Evolutionary conservation across 73 alveolate genomes (phyloP), one percentile per base, ranked within the genome.

Genomic region (Loxodes magnus): DNA sequence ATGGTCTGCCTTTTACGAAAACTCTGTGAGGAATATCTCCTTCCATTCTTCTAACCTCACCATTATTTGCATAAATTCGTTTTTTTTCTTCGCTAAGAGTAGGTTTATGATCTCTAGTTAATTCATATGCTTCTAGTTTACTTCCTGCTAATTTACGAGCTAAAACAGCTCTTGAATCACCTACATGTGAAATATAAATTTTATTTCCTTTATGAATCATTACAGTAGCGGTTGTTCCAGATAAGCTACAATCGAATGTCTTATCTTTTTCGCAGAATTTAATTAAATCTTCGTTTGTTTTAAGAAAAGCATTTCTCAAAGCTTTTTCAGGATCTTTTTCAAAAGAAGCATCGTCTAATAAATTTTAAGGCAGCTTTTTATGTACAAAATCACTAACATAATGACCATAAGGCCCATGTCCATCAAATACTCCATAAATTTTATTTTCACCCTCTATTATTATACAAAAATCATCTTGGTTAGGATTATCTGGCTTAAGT

Each of bases 391-490:
- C 67, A 7, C 72, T 38, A 1, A 72, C 79, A 16, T 51, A 26
- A 33, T 78, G 92, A 16, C 92, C 92, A 39, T 46, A 58, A 0
- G 77, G 71, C 0, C 92, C 92, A 56, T 76, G 90, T 21, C 90
- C 90, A 36, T 76, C 90, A 43, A 76, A 69, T 21, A 76, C 71
- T 1, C 90, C 90, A 35, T 53, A 67, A 26, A 69, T 44, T 49
- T 55, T 69, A 37, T 50, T n/a, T 1, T 48, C 67, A 23, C 55
- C 71, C 33, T 69, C 78, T 5, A 53, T 43, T 6, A 52, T 46
- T n/a, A 53, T 29, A 30, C 59, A 60, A 50, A 68, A 50, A 38
- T 62, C 74, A 57, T 76, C 90, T 43, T 76, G 74, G 37, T 76
- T 76, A 17, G 53, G 53, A 30, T 23, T 10, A 1, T 39, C 22